These are phyloP conservation scores for Fraxinus greggii DNA, from an alignment of 305 asterid species.

Conservation along the genomic window DNA sequence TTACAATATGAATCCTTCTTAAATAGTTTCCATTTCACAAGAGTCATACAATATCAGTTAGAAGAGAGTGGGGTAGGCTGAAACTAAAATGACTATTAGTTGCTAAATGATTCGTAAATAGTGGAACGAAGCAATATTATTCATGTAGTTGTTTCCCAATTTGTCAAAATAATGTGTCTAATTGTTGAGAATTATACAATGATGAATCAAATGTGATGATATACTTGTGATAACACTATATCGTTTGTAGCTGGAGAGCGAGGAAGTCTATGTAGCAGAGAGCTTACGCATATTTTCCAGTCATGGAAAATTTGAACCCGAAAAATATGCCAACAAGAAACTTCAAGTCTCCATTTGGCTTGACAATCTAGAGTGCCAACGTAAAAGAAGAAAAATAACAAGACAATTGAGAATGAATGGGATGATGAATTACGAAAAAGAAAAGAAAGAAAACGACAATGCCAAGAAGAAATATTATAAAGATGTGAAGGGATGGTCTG, in stretches of 20 bases:
- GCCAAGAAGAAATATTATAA: background rate
- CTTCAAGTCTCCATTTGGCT: slow-evolving; percentile 64
- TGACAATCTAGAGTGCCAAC: slow-evolving; percentile 48
- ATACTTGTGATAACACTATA: background rate
- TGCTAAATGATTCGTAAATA: background rate
- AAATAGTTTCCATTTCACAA: background rate
- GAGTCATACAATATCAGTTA: background rate
- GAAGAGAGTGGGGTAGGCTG: background rate
- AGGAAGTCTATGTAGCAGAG: background rate
- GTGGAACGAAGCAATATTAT: background rate
- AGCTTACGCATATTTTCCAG: slow-evolving; percentile 76
- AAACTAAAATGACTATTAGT: background rate
- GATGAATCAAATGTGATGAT: background rate
- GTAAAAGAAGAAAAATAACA: background rate
- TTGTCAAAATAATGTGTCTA: background rate
- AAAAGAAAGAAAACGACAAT: background rate
- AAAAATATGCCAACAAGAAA: slow-evolving; percentile 63
- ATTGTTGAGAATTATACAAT: background rate
- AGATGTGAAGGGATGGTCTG: background rate
- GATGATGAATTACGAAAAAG: background rate
- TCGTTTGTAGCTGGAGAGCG: background rate
- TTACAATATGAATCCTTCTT: background rate
- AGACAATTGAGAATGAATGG: background rate
- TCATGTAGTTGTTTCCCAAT: background rate
- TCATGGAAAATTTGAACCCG: slow-evolving; percentile 83